Conservation (phyloP, 2,329 filamentous ascomycete genomes). For the Phialophora expanda region DNA sequence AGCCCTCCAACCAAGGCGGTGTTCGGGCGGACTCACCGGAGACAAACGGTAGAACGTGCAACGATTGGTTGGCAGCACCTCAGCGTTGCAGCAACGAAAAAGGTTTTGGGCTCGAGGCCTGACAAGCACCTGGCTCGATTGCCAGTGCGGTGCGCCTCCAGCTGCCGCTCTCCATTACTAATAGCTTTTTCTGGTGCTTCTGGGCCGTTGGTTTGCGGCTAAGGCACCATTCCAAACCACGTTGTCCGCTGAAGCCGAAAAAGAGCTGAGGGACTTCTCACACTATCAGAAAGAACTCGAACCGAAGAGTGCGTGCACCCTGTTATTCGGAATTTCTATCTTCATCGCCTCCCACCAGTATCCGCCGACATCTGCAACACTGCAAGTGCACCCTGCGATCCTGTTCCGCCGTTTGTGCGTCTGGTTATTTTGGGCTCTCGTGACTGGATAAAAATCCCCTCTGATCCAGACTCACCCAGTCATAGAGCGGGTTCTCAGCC, state of each 20-base stretch:
- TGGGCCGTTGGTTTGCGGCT: not conserved
- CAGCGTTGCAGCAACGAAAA: constrained; percentile 6
- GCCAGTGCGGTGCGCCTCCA: constrained; percentile 4
- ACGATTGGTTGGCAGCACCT: not conserved
- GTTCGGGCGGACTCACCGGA: constrained; percentile 27
- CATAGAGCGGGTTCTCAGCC: constrained; percentile 4
- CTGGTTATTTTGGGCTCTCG: not conserved
- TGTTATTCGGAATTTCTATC: not conserved
- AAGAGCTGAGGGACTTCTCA: not conserved
- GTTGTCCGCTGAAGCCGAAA: not conserved
- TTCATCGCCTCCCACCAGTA: not conserved
- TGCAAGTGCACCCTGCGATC: constrained; percentile 3
- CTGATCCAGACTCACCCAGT: constrained; percentile 3
- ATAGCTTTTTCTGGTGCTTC: constrained; percentile 2
- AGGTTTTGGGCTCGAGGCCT: constrained; percentile 13
- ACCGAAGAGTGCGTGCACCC: not conserved
- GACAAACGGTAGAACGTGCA: constrained; percentile 6
- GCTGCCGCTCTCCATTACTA: constrained; percentile 13
- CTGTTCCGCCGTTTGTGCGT: constrained; percentile 1
- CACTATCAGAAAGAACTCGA: not conserved
- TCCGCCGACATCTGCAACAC: not conserved
- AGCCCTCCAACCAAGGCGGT: constrained; percentile 21
- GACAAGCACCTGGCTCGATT: constrained; percentile 3
- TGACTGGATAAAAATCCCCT: constrained; percentile 24
- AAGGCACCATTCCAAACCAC: not conserved